phyloP scores from a whole-genome alignment of 257 asterid species.

The Solanum gandarillasii region DNA sequence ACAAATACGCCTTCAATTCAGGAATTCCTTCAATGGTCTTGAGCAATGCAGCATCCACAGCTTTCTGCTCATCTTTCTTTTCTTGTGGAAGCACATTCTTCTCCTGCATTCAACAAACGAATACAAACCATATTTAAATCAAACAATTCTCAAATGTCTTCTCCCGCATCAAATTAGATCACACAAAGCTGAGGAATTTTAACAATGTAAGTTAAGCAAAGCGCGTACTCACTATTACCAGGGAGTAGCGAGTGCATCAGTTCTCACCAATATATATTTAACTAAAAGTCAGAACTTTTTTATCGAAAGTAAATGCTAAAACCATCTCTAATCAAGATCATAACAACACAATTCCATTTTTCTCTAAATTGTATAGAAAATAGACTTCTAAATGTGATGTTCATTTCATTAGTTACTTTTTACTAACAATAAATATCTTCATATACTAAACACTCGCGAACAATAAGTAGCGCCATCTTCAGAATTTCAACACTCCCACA shows the following conservation, averaged over 20 bases:
- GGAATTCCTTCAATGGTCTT: slow-evolving; percentile 19
- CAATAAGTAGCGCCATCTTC: neutral
- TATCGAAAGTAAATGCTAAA: neutral
- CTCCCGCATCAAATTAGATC: neutral
- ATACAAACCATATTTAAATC: neutral
- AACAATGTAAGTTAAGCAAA: neutral
- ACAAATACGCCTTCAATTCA: slow-evolving; percentile 23
- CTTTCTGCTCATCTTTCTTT: slow-evolving; percentile 29
- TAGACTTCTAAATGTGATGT: neutral
- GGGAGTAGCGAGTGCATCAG: neutral
- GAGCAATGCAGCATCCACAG: slow-evolving; percentile 11
- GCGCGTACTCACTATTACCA: neutral
- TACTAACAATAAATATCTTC: neutral
- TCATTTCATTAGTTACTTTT: neutral
- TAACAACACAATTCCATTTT: neutral
- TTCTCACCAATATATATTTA: neutral
- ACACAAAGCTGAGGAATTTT: neutral
- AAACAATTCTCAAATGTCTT: neutral
- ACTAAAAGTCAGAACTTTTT: neutral
- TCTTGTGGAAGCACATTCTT: slow-evolving; percentile 17
- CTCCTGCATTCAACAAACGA: slow-evolving; percentile 7
- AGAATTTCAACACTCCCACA: neutral
- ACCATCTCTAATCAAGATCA: neutral
- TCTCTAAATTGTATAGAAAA: neutral
- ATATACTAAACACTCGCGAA: neutral